Base-by-base conservation (phyloP, 2,329 filamentous ascomycete genomes). In the Phoma herbarum region DNA sequence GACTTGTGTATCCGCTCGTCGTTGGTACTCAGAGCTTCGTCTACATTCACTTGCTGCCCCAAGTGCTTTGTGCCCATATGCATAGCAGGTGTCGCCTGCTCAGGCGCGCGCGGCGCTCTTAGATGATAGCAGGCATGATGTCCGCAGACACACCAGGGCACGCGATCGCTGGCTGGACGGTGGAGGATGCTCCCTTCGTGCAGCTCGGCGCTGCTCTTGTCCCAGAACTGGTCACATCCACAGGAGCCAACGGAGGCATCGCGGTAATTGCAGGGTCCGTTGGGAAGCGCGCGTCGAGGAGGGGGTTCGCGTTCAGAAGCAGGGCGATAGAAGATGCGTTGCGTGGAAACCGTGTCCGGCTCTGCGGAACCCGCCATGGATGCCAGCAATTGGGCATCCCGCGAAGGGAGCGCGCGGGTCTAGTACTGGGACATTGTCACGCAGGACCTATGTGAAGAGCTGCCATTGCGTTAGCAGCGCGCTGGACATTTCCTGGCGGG, bases 121-220 rank as follows among this genome's bases (percentile, higher is more conserved):
- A 78, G 73, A 74, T 86, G 84, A 68, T 82, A 86, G 71, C 84
- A 86, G 7, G 83, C 83, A 78, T 86, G 84, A 70, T 86, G 84
- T 39, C 81, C 81, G 65, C 84, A 86, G 54, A 82, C 80, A 72
- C 84, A 86, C 74, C 70, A 79, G 2, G 80, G 79, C 22, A 73
- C 75, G 62, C 70, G 70, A 62, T 71, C 62, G 49, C 65, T 72
- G 60, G 63, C 60, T 12, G 66, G 57, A 31, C 62, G 67, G 52
- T 72, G 60, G 44, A 70, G 64, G 16, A 50, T 53, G 51, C 71
- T 74, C 14, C 61, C 68, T 23, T 72, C 66, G 47, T 77, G 71
- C 20, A 76, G 56, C 37, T 76, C 70, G 48, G 67, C 72, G 46
- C 70, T 76, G 43, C 61, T 49, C 48, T 71, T 72, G 59, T 76